Evolutionary conservation across 192 early-diverging fungal genomes (phyloP).

Genomic region (Gonapodya prolifera): DNA sequence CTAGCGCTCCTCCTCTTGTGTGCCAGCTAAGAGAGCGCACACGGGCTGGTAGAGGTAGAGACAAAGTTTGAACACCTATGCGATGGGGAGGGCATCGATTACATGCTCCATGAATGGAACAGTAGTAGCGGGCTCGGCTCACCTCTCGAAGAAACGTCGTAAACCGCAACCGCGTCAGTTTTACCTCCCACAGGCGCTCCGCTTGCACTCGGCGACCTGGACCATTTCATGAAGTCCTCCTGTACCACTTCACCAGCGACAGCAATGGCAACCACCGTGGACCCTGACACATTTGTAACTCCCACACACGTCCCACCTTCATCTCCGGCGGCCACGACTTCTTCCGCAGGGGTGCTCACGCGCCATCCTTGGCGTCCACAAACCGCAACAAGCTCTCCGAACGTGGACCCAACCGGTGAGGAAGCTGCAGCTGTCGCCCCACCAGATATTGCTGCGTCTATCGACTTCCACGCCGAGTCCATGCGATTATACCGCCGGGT

Average conservation of each 20-base stretch:
- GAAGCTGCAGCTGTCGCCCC: background rate
- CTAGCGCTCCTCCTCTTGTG: background rate
- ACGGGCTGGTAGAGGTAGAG: background rate
- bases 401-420: background rate
- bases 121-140: background rate
- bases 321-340: background rate
- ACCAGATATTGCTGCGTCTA: background rate
- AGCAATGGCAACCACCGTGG: background rate
- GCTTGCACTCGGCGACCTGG: background rate
- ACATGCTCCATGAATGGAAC: no score
- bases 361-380: background rate
- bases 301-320: background rate
- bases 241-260: background rate
- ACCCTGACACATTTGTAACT: background rate
- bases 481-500: background rate
- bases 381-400: background rate
- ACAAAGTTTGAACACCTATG: background rate
- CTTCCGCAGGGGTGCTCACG: background rate
- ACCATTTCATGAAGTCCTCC: background rate
- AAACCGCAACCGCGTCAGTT: background rate
- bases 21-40: background rate
- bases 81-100: no score
- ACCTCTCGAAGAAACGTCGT: background rate
- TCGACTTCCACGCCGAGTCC: background rate
- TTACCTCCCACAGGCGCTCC: background rate